Percentiles rank a stretch among this genome's conserved stretches.
Conservation (phyloP, 768 basidiomycete genomes). For the Mycena galericulata region DNA sequence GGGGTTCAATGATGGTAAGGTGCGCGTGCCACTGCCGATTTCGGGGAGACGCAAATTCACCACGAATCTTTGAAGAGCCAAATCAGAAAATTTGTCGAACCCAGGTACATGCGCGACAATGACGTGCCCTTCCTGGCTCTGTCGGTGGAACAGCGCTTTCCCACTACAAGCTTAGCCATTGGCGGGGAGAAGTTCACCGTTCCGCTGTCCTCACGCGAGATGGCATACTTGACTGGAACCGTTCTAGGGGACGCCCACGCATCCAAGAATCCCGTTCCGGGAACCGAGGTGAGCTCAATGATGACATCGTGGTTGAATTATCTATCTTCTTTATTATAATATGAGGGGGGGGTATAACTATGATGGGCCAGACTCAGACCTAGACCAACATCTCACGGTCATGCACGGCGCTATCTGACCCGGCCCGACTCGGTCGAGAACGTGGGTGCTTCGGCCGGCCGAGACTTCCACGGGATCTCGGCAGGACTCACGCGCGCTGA, state of each 20-base stretch:
- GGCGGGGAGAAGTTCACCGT: slow-evolving; percentile 4
- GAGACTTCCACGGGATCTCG: too few relatives aligned
- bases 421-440: too few relatives aligned
- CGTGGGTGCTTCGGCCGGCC: too few relatives aligned
- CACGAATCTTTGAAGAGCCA: neutral
- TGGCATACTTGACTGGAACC: neutral
- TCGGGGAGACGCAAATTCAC: neutral
- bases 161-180: neutral
- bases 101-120: slow-evolving; percentile 15
- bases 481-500: too few relatives aligned
- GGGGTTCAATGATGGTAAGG: neutral
- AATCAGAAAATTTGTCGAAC: neutral
- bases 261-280: neutral
- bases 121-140: slow-evolving; percentile 1
- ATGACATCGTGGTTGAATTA: too few relatives aligned
- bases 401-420: too few relatives aligned
- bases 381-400: too few relatives aligned
- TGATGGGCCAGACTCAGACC: too few relatives aligned
- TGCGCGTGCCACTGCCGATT: neutral
- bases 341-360: too few relatives aligned
- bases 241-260: neutral
- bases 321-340: too few relatives aligned
- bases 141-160: neutral
- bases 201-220: slow-evolving; percentile 7
- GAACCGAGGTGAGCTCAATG: neutral